Evolutionary conservation across 306 rosid genomes (phyloP), one percentile per base, ranked within the genome.

Genomic region (Hippophae gyantsensis): DNA sequence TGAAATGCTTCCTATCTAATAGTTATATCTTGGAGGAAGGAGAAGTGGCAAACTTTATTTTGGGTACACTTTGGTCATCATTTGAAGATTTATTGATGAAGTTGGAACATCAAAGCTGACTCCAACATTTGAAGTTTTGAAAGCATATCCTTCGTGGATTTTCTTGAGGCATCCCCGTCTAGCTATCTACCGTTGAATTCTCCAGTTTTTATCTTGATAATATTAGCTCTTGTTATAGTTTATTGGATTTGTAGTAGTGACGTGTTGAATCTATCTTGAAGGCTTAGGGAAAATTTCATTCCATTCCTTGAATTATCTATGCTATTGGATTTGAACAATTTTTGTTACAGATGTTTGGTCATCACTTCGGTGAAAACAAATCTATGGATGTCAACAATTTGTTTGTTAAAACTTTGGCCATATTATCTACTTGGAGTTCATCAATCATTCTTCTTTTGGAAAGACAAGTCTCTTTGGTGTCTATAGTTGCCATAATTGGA

Each of bases 21-120:
- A 18, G 23, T 18, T 18, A 18, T 18, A 18, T 18, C 23, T 18
- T 18, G 23, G 23, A 18, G 23, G 23, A 18, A 18, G 23, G 23
- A 18, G 23, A 18, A 18, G 1, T 18, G 23, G 23, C 0, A 18
- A 18, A 18, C 23, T 18, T 18, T 18, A 1, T 18, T 0, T 18
- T 18, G 23, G 23, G 23, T 18, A 18, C 23, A 18, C 1, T 74
- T 77, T 92, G 76, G 66, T 89, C 77, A 78, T 76, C 71, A 72
- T 84, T 62, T 83, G 83, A 75, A 86, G 96, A 78, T 85, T 83
- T 73, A 59, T 84, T 14, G 83, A 85, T 71, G 96, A 92, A 71
- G 74, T 85, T 78, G 98, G 98, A 61, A 67, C 77, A 65, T 72
- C 89, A 50, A 90, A 90, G 89, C 95, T 87, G 76, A 84, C 95